These are phyloP conservation scores for Ceratobasidium sp. DNA, from an alignment of 1,284 basidiomycete species.

Conservation along the genomic window DNA sequence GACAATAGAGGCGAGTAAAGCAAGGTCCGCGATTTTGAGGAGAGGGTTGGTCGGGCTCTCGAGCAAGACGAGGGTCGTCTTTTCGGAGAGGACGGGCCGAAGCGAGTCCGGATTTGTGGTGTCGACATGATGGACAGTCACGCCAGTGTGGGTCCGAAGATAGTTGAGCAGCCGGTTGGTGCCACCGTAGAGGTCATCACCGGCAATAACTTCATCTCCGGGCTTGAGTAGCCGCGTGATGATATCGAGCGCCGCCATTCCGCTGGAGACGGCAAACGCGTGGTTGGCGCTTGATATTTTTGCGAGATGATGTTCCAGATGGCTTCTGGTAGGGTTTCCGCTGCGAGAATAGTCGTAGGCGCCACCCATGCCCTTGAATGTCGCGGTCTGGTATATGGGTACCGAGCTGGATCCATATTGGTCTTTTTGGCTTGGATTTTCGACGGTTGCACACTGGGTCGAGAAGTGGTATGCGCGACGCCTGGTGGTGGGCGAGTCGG, in stretches of 20 bases:
- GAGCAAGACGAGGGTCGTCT: conserved; percentile 91
- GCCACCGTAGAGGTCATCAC: conserved; percentile 97
- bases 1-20: conserved; percentile 78
- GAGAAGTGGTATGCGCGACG: conserved; percentile 77
- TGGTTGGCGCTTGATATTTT: conserved; percentile 90
- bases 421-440: conserved; percentile 83
- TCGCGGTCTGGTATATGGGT: conserved; percentile 97
- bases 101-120: conserved; percentile 80
- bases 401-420: conserved; percentile 94
- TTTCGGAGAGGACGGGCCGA: conserved; percentile 68
- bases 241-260: conserved; percentile 97
- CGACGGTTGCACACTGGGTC: conserved; percentile 91
- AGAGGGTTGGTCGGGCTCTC: conserved; percentile 98
- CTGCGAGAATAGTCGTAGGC: conserved; percentile 94
- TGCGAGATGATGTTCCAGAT: conserved; percentile 94
- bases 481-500: conserved; percentile 49
- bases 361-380: conserved; percentile 94
- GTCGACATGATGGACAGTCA: conserved; percentile 93
- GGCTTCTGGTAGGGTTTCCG: conserved; percentile 95
- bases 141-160: conserved; percentile 85
- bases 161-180: conserved; percentile 96
- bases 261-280: conserved; percentile 92
- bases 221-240: conserved; percentile 95
- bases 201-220: conserved; percentile 93
- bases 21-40: conserved; percentile 93